Percentiles rank a stretch among this genome's conserved stretches.
Evolutionary conservation across 306 rosid genomes (phyloP).

Genomic region (Acacia acuminata): DNA sequence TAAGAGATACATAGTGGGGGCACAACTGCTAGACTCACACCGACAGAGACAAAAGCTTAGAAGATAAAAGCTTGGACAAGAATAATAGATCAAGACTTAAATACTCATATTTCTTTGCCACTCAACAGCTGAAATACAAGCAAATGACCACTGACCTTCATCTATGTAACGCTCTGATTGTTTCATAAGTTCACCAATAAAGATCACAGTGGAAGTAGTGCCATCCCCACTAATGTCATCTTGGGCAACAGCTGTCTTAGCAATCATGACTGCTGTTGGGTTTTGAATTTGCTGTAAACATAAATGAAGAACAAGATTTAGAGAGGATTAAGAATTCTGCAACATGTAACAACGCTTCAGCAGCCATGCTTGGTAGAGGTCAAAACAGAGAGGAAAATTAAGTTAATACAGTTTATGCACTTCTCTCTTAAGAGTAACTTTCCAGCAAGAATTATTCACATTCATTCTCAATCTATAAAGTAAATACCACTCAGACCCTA

Average conservation of each 20-base stretch:
- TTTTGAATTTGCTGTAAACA: constrained; percentile 89
- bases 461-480: neutral
- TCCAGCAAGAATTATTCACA: neutral
- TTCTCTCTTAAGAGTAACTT: neutral
- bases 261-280: constrained; percentile 98
- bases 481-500: neutral
- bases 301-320: neutral
- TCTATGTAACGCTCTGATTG: constrained; percentile 90
- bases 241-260: constrained; percentile 96
- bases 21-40: neutral
- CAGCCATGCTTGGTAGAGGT: neutral
- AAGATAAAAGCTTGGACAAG: no score
- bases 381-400: neutral
- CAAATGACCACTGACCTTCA: constrained; percentile 62
- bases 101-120: neutral
- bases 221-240: constrained; percentile 97
- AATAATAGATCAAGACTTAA: neutral
- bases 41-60: neutral
- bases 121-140: neutral
- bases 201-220: constrained; percentile 90
- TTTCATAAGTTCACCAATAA: constrained; percentile 97
- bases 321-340: neutral
- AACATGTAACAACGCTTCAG: neutral
- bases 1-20: neutral
- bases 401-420: neutral